These are phyloP conservation scores for Xerocomus cyaneibrunnescens DNA, from an alignment of 1,284 basidiomycete species.

Conservation along the genomic window DNA sequence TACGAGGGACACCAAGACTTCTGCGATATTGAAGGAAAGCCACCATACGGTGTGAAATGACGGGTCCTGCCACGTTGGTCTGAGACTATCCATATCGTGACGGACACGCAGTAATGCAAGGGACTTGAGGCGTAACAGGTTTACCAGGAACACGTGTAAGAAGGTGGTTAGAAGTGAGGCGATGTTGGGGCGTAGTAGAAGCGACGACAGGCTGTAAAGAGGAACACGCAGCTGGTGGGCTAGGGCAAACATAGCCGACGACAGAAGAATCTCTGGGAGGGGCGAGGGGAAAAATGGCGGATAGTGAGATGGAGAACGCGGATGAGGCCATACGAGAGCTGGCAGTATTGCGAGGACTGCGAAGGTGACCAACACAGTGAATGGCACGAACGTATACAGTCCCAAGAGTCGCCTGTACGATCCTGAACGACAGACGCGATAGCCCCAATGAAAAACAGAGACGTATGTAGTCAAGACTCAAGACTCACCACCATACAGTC, in stretches of 20 bases:
- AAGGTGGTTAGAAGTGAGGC: conserved; percentile 49
- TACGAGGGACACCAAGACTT: conserved; percentile 57
- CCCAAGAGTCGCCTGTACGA: conserved; percentile 54
- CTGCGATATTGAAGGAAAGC: conserved; percentile 66
- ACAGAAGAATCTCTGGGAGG: conserved; percentile 56
- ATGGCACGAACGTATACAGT: conserved; percentile 57
- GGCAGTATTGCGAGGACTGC: conserved; percentile 51
- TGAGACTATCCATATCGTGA: conserved; percentile 42
- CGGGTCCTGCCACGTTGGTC: conserved; percentile 54
- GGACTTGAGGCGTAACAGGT: conserved; percentile 53
- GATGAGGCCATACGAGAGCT: conserved; percentile 42
- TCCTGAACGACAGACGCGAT: conserved; percentile 44
- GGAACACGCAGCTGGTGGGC: conserved; percentile 56
- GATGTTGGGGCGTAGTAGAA: conserved; percentile 34
- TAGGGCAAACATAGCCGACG: conserved; percentile 60
- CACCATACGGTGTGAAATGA: conserved; percentile 71
- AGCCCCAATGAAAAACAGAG: conserved; percentile 5
- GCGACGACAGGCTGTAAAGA: conserved; percentile 39
- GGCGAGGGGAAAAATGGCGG: conserved; percentile 54
- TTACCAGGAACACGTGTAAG: conserved; percentile 49
- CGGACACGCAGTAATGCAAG: conserved; percentile 55
- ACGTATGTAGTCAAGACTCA: conserved; percentile 10
- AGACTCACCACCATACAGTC: conserved; percentile 57
- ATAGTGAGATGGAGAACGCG: conserved; percentile 38
- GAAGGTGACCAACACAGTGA: conserved; percentile 50